Base-by-base conservation (phyloP, 2,329 filamentous ascomycete genomes). In the Aspergillus fumigatiaffinis region DNA sequence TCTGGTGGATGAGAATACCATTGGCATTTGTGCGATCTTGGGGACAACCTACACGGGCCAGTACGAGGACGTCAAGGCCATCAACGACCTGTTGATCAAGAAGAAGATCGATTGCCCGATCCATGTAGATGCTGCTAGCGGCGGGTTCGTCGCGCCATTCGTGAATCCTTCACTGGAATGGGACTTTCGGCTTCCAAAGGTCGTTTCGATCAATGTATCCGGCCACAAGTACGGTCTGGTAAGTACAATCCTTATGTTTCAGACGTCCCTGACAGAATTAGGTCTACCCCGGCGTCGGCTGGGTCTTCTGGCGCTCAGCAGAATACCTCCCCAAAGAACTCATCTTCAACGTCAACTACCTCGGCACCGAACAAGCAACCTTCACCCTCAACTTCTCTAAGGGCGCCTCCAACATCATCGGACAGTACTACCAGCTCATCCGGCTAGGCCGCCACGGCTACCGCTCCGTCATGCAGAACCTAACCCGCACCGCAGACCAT, bases 401-500 rank as follows among this genome's bases (percentile, higher is more conserved):
- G 0, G 87, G 87, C 0, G 87, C 87, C 3, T 84, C 85, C 0
- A 87, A 90, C 60, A 79, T 90, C 56, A 85, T 90, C 59, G 86
- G 81, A 0, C 88, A 90, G 67, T 90, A 90, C 72, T 90, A 85
- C 73, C 89, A 90, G 64, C 76, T 90, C 12, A 85, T 90, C 58
- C 87, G 89, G 61, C 80, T 90, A 0, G 88, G 88, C 2, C 87
- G 85, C 70, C 76, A 77, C 2, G 88, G 87, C 9, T 91, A 87
- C 72, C 80, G 79, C 10, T 75, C 77, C 38, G 80, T 87, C 58
- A 88, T 78, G 75, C 82, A 84, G 66, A 97, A 97, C 77, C 81
- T 97, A 55, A 96, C 91, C 21, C 85, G 88, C 52, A 96, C 88
- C 0, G 87, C 92, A 21, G 90, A 96, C 75, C 94, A 96, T 73